Evolutionary conservation across 208 protist species (phyloP).

Genomic region (Novymonas esmeraldas): DNA sequence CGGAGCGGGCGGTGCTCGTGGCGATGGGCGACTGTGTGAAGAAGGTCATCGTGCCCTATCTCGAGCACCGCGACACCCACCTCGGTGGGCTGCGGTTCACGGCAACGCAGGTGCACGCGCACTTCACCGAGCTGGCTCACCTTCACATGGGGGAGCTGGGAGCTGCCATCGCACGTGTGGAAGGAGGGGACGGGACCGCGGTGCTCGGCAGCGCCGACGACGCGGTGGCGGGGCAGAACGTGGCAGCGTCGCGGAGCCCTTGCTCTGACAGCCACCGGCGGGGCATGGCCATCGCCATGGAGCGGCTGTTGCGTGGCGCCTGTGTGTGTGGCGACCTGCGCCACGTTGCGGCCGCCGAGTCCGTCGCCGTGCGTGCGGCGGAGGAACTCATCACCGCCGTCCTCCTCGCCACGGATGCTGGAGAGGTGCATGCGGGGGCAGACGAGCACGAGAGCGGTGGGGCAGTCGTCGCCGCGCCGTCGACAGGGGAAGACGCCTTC

Average conservation of each 20-base stretch:
- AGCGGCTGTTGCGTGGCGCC: no score
- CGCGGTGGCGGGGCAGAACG: no score
- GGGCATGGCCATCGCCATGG: no score
- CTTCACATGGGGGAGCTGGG: slow-evolving; percentile 1
- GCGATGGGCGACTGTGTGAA: slow-evolving; percentile 10
- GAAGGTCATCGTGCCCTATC: slow-evolving; percentile 16
- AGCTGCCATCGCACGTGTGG: not conserved
- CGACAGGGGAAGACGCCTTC: not conserved
- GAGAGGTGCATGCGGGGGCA: no score
- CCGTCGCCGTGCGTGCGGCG: not conserved
- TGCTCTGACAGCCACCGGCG: no score
- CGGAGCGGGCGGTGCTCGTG: not conserved
- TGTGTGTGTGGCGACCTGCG: no score
- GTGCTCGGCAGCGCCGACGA: not conserved
- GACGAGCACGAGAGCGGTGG: not conserved
- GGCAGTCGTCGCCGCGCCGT: not conserved
- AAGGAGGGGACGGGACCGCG: not conserved
- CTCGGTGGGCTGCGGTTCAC: slow-evolving; percentile 18
- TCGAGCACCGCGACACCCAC: slow-evolving; percentile 34
- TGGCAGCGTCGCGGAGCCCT: no score
- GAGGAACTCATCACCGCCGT: not conserved
- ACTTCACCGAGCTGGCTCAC: slow-evolving; percentile 15
- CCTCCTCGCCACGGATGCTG: no score
- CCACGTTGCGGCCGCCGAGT: no score
- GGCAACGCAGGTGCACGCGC: slow-evolving; percentile 17